phyloP scores from a whole-genome alignment of 768 basidiomycete genomes.

The Lanmaoa rubissima region DNA sequence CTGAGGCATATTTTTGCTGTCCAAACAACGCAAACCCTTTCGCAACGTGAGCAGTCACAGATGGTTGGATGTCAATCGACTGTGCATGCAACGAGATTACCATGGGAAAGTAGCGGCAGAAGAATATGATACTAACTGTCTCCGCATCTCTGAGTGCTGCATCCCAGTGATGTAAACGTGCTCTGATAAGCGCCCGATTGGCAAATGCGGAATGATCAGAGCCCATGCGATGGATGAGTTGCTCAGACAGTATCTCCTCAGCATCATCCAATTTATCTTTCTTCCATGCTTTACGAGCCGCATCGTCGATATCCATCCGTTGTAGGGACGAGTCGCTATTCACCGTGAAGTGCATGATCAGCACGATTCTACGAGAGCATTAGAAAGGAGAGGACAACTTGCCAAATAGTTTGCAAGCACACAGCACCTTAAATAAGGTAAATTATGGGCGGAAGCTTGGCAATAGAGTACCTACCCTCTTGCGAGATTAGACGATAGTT shows the following conservation, averaged over 20 bases:
- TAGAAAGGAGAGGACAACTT: not conserved
- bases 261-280: conserved; percentile 3
- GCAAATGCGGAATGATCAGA: conserved; percentile 4
- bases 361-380: not conserved
- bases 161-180: conserved; percentile 5
- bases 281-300: conserved; percentile 2
- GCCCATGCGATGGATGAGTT: not conserved
- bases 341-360: not conserved
- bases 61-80: conserved; percentile 11
- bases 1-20: not conserved
- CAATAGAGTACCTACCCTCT: conserved; percentile 1
- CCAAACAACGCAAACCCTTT: conserved; percentile 11
- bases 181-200: conserved; percentile 5
- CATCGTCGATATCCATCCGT: not conserved
- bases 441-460: not conserved
- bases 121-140: not conserved
- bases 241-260: conserved; percentile 8
- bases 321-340: conserved; percentile 7
- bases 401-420: not conserved
- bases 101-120: not conserved
- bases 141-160: conserved; percentile 10
- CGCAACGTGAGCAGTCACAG: conserved; percentile 6
- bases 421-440: not conserved
- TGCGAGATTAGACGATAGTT: conserved; percentile 5
- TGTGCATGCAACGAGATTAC: not conserved